Base-by-base conservation (phyloP, 768 basidiomycete genomes). In the Saitozyma sp. region DNA sequence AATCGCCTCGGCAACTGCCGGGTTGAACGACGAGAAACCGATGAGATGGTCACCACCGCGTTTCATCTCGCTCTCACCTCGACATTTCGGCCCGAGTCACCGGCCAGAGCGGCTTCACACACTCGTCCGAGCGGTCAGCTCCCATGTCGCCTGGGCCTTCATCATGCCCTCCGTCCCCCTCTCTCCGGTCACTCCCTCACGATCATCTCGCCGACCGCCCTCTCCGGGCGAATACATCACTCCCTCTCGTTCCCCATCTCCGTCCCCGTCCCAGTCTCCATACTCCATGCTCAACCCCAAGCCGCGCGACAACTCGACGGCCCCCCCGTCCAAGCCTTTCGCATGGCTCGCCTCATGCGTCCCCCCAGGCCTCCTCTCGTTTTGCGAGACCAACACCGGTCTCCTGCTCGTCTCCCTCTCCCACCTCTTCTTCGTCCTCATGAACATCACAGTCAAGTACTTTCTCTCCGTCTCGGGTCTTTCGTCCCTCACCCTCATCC, bases 401-500 rank as follows among this genome's bases (percentile, higher is more conserved):
- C 77, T 90, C 56, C 75, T 88, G 41, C 81, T 88, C 16, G 83
- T 90, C 16, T 83, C 83, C 6, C 78, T 79, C 3, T 75, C 87
- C 9, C 86, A 88, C 71, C 79, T 86, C 13, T 86, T 87, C 77
- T 83, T 87, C 55, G 68, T 64, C 10, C 73, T 83, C 38, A 87
- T 88, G 83, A 86, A 86, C 55, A 80, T 86, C 3, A 79, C 83
- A 6, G 88, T 89, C 50, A 89, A 89, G 78, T 82, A 81, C 63
- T 77, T 90, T 62, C 84, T 86, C 61, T 63, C 69, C 9, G 58
- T 59, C 4, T 66, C 67, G 14, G 49, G 57, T 11, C 69, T 75
- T 14, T 67, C 69, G 13, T 57, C 67, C 53, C 46, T 76, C 19
- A 67, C 87, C 82, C 70, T 88, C 37, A 83, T 89, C 19, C 74